Percentiles rank a stretch among this genome's conserved stretches.
phyloP scores from a whole-genome alignment of 176 grass and related monocot species.

The Raddia guianensis region DNA sequence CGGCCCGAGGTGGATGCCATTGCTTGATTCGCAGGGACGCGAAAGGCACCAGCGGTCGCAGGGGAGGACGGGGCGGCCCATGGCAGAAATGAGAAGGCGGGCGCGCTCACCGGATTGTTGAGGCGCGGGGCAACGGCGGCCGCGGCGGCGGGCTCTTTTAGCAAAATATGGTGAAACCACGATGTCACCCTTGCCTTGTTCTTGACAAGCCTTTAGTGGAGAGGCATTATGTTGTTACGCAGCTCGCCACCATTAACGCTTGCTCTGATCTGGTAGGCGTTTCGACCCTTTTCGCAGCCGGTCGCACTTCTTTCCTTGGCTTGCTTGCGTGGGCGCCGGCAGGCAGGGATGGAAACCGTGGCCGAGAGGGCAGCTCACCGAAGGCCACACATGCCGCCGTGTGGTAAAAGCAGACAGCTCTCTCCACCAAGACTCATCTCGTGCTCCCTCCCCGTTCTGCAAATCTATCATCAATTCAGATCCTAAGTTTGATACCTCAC shows the following conservation, averaged over 20 bases:
- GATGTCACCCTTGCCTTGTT: conserved; percentile 32
- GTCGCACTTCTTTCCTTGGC: conserved; percentile 22
- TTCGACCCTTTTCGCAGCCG: conserved; percentile 21
- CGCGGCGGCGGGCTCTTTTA: too few relatives aligned
- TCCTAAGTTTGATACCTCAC: too few relatives aligned
- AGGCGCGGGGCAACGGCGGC: too few relatives aligned
- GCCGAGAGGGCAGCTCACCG: background rate
- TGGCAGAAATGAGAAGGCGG: too few relatives aligned
- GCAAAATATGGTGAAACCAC: too few relatives aligned
- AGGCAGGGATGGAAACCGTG: conserved; percentile 41
- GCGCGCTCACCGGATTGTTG: too few relatives aligned
- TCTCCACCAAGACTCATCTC: background rate
- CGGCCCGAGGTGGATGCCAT: too few relatives aligned
- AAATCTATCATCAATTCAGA: background rate
- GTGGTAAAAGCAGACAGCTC: conserved; percentile 27
- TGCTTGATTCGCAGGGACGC: too few relatives aligned
- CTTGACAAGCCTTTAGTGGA: conserved; percentile 33
- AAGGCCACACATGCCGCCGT: conserved; percentile 2
- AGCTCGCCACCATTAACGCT: conserved; percentile 11
- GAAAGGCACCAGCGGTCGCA: too few relatives aligned
- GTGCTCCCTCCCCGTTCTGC: conserved; percentile 5
- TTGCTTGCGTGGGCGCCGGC: conserved; percentile 16
- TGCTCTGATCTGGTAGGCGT: conserved; percentile 13
- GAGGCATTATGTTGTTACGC: conserved; percentile 41
- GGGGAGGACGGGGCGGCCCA: too few relatives aligned